Conservation (phyloP, 2,329 filamentous ascomycete genomes). For the Capronia epimyces region DNA sequence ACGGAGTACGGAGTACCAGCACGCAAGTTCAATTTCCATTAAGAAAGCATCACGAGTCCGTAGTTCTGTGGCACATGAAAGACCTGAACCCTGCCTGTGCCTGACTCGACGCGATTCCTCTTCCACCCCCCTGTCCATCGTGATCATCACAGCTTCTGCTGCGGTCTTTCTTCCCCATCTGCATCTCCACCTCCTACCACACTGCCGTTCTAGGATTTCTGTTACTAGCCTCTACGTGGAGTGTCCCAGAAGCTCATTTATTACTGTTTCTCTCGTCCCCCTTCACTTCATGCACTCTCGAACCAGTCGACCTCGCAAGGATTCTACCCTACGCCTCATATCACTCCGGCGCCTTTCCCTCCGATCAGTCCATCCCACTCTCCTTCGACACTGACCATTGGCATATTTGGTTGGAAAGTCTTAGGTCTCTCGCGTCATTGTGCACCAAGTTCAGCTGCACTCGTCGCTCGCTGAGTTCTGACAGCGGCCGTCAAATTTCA, state of each 20-base stretch:
- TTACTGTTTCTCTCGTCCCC: background rate
- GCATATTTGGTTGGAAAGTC: background rate
- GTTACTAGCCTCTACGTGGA: background rate
- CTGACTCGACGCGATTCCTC: background rate
- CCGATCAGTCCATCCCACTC: background rate
- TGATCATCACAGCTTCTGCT: background rate
- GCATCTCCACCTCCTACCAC: background rate
- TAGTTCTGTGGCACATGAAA: background rate
- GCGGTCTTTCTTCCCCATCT: background rate
- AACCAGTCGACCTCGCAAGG: background rate
- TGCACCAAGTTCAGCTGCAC: background rate
- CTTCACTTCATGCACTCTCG: background rate
- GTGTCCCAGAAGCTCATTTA: background rate
- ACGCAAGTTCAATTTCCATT: too few relatives aligned
- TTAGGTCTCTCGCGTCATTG: background rate
- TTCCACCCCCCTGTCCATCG: background rate
- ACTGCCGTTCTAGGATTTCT: background rate
- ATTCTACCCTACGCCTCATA: background rate
- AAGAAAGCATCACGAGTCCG: too few relatives aligned
- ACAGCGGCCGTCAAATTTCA: constrained; percentile 8
- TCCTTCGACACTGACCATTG: background rate
- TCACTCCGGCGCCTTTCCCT: background rate
- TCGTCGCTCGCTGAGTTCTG: constrained; percentile 2
- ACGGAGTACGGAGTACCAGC: too few relatives aligned
- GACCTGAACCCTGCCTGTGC: too few relatives aligned